These are phyloP conservation scores for Amanita subjunquillea DNA, from an alignment of 768 basidiomycete genomes.

Conservation along the genomic window DNA sequence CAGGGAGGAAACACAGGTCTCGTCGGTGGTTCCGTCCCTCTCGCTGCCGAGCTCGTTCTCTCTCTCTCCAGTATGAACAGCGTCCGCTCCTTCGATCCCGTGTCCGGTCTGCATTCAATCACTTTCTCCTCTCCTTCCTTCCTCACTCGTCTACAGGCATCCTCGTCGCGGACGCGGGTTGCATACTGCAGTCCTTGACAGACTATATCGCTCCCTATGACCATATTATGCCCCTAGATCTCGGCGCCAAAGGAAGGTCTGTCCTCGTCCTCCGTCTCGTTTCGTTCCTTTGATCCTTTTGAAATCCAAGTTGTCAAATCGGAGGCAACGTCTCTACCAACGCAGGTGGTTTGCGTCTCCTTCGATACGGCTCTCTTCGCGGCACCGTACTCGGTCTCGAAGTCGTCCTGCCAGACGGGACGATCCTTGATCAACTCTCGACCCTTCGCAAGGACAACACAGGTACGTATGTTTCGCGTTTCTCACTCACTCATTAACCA, in stretches of 20 bases:
- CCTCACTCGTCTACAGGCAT: conserved; percentile 44
- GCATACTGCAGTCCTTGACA: conserved; percentile 81
- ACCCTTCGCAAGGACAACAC: conserved; percentile 96
- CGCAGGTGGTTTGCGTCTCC: conserved; percentile 89
- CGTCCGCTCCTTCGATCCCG: conserved; percentile 74
- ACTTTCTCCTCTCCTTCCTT: conserved; percentile 3
- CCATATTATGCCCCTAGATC: conserved; percentile 93
- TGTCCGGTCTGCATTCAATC: conserved; percentile 48
- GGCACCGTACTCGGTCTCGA: conserved; percentile 93
- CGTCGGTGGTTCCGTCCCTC: conserved; percentile 89
- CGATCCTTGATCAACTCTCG: conserved; percentile 81
- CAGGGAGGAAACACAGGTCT: conserved; percentile 98
- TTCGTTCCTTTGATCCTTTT: not conserved
- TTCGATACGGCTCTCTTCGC: conserved; percentile 92
- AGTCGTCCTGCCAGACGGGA: conserved; percentile 91
- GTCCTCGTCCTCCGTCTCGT: conserved; percentile 9
- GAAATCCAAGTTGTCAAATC: conserved; percentile 72
- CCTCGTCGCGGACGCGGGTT: conserved; percentile 89
- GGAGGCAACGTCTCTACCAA: conserved; percentile 97
- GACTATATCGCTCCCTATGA: conserved; percentile 80
- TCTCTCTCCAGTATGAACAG: conserved; percentile 75
- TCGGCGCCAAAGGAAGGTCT: conserved; percentile 93
- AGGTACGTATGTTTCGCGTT: conserved; percentile 33
- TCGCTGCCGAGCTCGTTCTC: conserved; percentile 80
- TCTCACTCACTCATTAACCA: not conserved